Evolutionary conservation across 331 rosid species (phyloP).

Genomic region (Quercus tomentella): DNA sequence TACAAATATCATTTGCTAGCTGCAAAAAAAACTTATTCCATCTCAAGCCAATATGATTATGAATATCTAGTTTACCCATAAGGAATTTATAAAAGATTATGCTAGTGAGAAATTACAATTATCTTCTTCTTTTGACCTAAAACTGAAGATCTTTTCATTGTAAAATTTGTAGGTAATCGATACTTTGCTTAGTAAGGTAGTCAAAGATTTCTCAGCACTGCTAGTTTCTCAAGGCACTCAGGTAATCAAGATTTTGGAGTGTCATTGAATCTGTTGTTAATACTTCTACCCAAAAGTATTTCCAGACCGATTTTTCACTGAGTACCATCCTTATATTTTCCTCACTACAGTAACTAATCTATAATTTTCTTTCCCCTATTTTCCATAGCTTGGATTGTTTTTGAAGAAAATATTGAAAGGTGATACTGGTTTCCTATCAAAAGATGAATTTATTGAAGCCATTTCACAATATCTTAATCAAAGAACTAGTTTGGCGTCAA

Average conservation of each 20-base stretch:
- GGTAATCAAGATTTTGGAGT: conserved; percentile 39
- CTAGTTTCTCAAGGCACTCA: conserved; percentile 92
- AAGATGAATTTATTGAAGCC: conserved; percentile 68
- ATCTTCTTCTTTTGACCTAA: background rate
- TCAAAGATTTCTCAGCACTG: conserved; percentile 84
- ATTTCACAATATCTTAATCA: conserved; percentile 68
- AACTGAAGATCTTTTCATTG: background rate
- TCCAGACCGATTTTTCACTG: background rate
- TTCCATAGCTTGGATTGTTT: conserved; percentile 75
- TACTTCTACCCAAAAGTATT: background rate
- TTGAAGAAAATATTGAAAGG: conserved; percentile 80
- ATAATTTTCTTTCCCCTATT: conserved; percentile 2
- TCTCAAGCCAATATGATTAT: background rate
- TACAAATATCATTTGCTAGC: background rate
- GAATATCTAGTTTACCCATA: background rate
- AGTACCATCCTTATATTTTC: background rate
- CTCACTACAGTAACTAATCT: background rate
- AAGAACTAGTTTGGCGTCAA: conserved; percentile 65
- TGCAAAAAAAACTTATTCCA: background rate
- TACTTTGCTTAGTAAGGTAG: conserved; percentile 77
- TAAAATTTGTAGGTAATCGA: conserved; percentile 65
- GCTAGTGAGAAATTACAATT: background rate
- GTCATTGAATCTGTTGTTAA: background rate
- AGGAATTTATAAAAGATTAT: background rate
- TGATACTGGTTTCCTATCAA: conserved; percentile 61